These are phyloP conservation scores for Pichiaceae sp. DNA, from an alignment of 1,139 yeast genomes.

Conservation along the genomic window DNA sequence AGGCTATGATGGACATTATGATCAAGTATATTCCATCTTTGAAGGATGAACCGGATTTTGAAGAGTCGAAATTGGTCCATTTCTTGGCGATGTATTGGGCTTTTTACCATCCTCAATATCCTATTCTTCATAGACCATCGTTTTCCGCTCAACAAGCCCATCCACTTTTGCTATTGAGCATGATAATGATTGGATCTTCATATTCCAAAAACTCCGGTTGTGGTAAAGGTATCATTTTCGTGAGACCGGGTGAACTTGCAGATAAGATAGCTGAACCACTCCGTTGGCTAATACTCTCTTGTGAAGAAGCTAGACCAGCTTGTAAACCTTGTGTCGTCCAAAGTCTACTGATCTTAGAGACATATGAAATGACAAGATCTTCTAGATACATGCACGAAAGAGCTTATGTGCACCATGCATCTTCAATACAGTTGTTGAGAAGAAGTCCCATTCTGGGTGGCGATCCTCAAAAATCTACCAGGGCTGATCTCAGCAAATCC, in stretches of 20 bases:
- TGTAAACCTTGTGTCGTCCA: conserved; percentile 63
- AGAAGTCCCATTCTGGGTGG: conserved; percentile 72
- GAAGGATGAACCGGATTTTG: conserved; percentile 9
- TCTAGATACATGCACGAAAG: conserved; percentile 58
- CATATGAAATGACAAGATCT: conserved; percentile 57
- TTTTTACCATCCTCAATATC: conserved; percentile 39
- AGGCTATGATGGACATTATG: conserved; percentile 4
- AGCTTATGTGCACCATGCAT: conserved; percentile 70
- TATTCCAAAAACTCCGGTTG: conserved; percentile 9
- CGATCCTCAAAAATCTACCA: conserved; percentile 32
- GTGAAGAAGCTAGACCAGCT: conserved; percentile 49
- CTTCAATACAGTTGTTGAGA: conserved; percentile 62
- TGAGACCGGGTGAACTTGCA: conserved; percentile 28
- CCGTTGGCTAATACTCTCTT: conserved; percentile 53
- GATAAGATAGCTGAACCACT: conserved; percentile 51
- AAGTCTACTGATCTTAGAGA: conserved; percentile 52
- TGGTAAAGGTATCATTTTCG: conserved; percentile 7
- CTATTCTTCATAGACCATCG: conserved; percentile 39
- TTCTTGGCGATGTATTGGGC: conserved; percentile 31
- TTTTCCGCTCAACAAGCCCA: conserved; percentile 32
- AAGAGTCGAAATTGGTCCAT: conserved; percentile 6
- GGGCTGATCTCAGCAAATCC: conserved; percentile 11
- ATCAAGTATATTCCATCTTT: conserved; percentile 7
- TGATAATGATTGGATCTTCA: conserved; percentile 31
- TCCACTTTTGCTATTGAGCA: conserved; percentile 34